Evolutionary conservation across 257 asterid genomes (phyloP), one percentile per base, ranked within the genome.

Genomic region (Petunia axillaris): DNA sequence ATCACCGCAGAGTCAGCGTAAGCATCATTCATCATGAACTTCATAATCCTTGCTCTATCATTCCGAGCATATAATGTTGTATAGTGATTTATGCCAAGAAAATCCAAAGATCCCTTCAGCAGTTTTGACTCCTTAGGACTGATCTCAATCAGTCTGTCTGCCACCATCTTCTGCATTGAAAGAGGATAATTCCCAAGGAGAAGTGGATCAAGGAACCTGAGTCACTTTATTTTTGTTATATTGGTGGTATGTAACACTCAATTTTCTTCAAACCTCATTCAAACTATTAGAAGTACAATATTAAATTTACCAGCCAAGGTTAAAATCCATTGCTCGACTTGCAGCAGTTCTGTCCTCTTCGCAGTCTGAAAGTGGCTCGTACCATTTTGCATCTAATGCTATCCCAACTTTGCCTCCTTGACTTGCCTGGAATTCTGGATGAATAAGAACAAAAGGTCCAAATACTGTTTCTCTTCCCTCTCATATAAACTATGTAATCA

Each of bases 191-290:
- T 65, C 87, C 98, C 98, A 52, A 91, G 91, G 75, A 91, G 92
- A 82, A 94, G 94, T 79, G 98, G 98, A 91, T 94, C 98, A 83
- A 94, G 95, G 84, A 93, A 93, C 98, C 97, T 90, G 93, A 82
- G 83, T 82, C 80, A 83, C 83, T 84, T 40, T 68, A 37, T 35
- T 50, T 70, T 44, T 37, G 83, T 75, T 67, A 79, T 46, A 38
- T 37, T 41, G 11, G 2, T 62, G 46, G 36, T 40, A 74, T 11
- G 77, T 81, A 38, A 40, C 48, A 6, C 48, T 25, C 75, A 48
- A 81, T 53, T 41, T 74, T 76, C 77, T 13, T 65, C 75, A 41
- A 39, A 65, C 13, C 14, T 44, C 40, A 8, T 14, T 8, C 44
- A 41, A 6, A 46, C 41, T 58, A 10, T 70, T 0, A 59, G 58